Conservation (phyloP, 805 yeast genomes). For the Suhomyces sp. region DNA sequence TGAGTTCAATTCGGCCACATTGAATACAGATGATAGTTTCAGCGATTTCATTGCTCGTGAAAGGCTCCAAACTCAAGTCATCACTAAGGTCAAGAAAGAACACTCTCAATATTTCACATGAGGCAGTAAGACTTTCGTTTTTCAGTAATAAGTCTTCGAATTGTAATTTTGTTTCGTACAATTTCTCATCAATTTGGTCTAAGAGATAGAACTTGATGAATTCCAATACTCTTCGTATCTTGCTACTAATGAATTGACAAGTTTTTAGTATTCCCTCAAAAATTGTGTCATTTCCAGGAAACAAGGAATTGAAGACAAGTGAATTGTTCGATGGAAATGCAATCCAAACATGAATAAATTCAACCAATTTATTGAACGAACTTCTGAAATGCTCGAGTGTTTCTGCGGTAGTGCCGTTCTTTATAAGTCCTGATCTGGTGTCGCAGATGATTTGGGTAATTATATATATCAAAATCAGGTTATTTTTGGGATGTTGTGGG, state of each 20-base stretch:
- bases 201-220: slow-evolving; percentile 1
- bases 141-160: neutral
- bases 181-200: neutral
- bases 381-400: neutral
- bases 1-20: no score
- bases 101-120: slow-evolving; percentile 7
- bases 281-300: slow-evolving; percentile 27
- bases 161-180: neutral
- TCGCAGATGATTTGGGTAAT: slow-evolving; percentile 15
- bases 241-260: slow-evolving; percentile 8
- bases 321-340: slow-evolving; percentile 12
- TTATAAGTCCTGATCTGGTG: slow-evolving; percentile 5
- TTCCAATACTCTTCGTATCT: slow-evolving; percentile 6
- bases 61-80: no score
- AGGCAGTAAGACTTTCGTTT: neutral
- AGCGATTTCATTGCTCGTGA: no score
- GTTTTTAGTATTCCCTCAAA: slow-evolving; percentile 19
- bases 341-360: slow-evolving; percentile 18
- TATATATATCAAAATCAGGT: slow-evolving; percentile 17
- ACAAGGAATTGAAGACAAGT: slow-evolving; percentile 24
- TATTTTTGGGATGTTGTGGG: slow-evolving; percentile 22
- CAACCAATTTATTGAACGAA: slow-evolving; percentile 2
- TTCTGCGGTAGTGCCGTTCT: slow-evolving; percentile 1
- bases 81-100: slow-evolving; percentile 16
- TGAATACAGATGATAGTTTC: no score